Evolutionary conservation across 805 yeast genomes (phyloP), one percentile per base, ranked within the genome.

Genomic region (Priceomyces carsonii): DNA sequence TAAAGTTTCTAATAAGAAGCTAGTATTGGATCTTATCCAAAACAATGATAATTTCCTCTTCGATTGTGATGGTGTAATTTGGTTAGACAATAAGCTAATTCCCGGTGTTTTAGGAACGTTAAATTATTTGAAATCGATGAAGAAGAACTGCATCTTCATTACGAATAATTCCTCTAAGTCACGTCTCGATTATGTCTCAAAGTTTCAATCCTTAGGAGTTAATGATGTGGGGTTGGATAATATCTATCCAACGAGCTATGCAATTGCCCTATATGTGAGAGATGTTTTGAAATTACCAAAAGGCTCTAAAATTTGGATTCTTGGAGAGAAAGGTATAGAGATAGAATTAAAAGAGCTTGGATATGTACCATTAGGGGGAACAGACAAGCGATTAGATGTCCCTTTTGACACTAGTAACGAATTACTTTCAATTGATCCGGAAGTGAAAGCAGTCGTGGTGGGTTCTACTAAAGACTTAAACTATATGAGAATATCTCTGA

Each of bases 11-110:
- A 38, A 31, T 8, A 40, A 33, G 18, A 48, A 42, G 17, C 44
- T 44, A 7, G 60, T 61, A 1, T 36, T 39, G 13, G 35, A 26
- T 3, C 35, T 61, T 13, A 34, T 61, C 6, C 58, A 53, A 18
- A 42, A 48, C 7, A 63, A 61, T 43, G 69, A 66, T 40, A 59
- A 61, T 43, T 66, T 66, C 35, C 48, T 66, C 5, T 65, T 66
- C 45, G 72, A 66, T 35, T 66, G 72, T 35, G 72, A 66, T 38
- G 72, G 72, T 1, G 72, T 66, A 5, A 50, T 66, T 6, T 66
- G 72, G 72, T 54, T 64, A 14, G 71, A 60, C 30, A 58, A 59
- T 17, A 44, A 37, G 13, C 36, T 60, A 27, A 59, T 66, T 14
- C 64, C 66, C 1, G 68, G 68, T 6, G 61, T 61, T 12, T 36